These are phyloP conservation scores for Lichtheimia corymbifera DNA, from an alignment of 371 early-diverging fungal genomes.

Conservation along the genomic window DNA sequence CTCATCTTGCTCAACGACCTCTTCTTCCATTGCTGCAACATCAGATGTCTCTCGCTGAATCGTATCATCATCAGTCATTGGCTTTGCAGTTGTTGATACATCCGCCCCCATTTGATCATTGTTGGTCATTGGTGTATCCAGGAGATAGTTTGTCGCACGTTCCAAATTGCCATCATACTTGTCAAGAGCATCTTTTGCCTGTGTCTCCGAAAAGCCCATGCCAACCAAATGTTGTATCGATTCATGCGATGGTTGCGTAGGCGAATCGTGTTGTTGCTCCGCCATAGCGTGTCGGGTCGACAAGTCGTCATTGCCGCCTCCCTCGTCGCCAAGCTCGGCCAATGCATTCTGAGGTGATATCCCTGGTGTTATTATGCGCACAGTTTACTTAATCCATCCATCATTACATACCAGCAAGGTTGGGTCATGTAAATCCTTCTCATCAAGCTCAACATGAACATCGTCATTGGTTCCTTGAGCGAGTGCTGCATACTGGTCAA, in stretches of 20 bases:
- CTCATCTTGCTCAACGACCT: slow-evolving; percentile 10
- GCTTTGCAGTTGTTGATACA: not conserved
- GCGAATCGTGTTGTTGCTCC: too few relatives aligned
- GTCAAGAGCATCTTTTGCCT: slow-evolving; percentile 27
- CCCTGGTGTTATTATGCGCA: not conserved
- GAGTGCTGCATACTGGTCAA: slow-evolving; percentile 40
- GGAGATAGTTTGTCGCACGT: slow-evolving; percentile 37
- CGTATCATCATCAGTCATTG: not conserved
- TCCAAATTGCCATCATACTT: slow-evolving; percentile 33
- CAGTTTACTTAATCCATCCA: not conserved
- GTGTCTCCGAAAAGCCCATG: slow-evolving; percentile 36
- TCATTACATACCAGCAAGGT: slow-evolving; percentile 32
- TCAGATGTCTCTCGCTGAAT: not conserved
- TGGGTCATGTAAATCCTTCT: slow-evolving; percentile 43
- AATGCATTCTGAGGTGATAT: not conserved
- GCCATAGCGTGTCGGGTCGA: too few relatives aligned
- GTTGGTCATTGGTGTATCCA: slow-evolving; percentile 22
- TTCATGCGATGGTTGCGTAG: not conserved
- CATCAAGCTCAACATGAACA: slow-evolving; percentile 40
- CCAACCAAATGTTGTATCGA: slow-evolving; percentile 18
- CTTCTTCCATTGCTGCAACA: slow-evolving; percentile 2
- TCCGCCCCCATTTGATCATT: not conserved
- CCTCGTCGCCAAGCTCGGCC: not conserved
- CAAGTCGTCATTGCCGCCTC: not conserved
- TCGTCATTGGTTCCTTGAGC: slow-evolving; percentile 38